These are phyloP conservation scores for Corinectria fuckeliana DNA, from an alignment of 2,329 filamentous ascomycete species.

Conservation along the genomic window DNA sequence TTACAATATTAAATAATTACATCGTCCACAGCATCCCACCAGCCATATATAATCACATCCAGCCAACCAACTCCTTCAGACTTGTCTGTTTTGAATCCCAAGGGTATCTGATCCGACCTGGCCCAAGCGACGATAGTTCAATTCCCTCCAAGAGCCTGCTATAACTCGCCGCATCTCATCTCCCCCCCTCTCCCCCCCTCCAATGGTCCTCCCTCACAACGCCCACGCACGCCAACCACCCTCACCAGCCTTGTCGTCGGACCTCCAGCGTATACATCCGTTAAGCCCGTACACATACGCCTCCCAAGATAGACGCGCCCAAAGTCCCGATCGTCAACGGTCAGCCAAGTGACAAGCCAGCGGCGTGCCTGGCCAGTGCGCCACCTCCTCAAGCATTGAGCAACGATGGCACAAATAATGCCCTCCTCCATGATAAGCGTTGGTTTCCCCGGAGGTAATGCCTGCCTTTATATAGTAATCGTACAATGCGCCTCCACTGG, in stretches of 20 bases:
- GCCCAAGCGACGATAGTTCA: not conserved
- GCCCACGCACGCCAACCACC: not conserved
- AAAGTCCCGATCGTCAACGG: not conserved
- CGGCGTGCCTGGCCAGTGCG: not conserved
- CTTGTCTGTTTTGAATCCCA: not conserved
- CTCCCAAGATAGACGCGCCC: not conserved
- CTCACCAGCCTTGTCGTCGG: not conserved
- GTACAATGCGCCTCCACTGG: constrained; percentile 17
- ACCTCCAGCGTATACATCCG: not conserved
- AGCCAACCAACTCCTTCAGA: not conserved
- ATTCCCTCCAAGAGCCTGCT: not conserved
- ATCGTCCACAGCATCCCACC: not conserved
- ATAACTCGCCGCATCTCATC: not conserved
- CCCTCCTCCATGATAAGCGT: constrained; percentile 10
- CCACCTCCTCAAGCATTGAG: not conserved
- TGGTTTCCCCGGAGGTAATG: constrained; percentile 7
- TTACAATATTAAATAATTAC: constrained; percentile 8
- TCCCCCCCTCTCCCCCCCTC: too few relatives aligned
- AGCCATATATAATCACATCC: not conserved
- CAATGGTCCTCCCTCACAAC: not conserved
- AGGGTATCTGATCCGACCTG: not conserved
- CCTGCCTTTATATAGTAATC: constrained; percentile 20
- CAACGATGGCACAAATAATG: constrained; percentile 11
- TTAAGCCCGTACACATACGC: not conserved
- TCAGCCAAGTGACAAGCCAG: not conserved